A percentile compares a stretch with the other conserved stretches of the same genome.
Conservation (phyloP, 2,329 filamentous ascomycete genomes). For the Cercospora sp. region DNA sequence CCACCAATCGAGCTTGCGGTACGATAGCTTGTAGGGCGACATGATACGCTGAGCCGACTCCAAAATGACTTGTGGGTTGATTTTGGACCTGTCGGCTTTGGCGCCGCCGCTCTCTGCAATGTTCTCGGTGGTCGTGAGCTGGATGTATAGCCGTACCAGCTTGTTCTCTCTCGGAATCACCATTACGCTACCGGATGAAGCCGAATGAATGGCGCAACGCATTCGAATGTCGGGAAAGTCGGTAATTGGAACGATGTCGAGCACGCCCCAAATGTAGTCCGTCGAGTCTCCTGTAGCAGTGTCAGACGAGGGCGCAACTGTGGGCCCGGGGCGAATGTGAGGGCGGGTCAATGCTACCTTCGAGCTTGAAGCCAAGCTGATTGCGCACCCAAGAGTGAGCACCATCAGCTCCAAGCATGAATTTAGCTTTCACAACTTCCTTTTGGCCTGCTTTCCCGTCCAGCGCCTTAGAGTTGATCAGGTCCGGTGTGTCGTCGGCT, state of each 20-base stretch:
- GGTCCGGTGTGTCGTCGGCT: slow-evolving; percentile 28
- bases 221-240: slow-evolving; percentile 63
- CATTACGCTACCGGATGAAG: slow-evolving; percentile 67
- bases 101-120: slow-evolving; percentile 51
- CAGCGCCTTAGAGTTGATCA: slow-evolving; percentile 15
- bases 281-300: slow-evolving; percentile 26
- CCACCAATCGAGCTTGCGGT: slow-evolving; percentile 54
- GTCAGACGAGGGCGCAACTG: no score
- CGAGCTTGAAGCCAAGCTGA: slow-evolving; percentile 30
- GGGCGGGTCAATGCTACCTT: slow-evolving; percentile 13
- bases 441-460: slow-evolving; percentile 14
- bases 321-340: background rate
- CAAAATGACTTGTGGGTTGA: slow-evolving; percentile 8
- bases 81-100: slow-evolving; percentile 50
- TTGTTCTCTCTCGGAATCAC: slow-evolving; percentile 67
- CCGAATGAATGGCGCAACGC: slow-evolving; percentile 73
- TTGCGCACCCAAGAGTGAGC: slow-evolving; percentile 70
- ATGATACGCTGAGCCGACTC: slow-evolving; percentile 62
- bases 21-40: slow-evolving; percentile 63
- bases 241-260: slow-evolving; percentile 35
- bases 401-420: slow-evolving; percentile 71
- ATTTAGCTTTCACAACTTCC: slow-evolving; percentile 57
- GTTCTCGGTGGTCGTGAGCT: slow-evolving; percentile 41
- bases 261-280: slow-evolving; percentile 37
- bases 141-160: slow-evolving; percentile 33